Base-by-base conservation (phyloP, 1,284 basidiomycete genomes). In the Fomitiporia mediterranea region DNA sequence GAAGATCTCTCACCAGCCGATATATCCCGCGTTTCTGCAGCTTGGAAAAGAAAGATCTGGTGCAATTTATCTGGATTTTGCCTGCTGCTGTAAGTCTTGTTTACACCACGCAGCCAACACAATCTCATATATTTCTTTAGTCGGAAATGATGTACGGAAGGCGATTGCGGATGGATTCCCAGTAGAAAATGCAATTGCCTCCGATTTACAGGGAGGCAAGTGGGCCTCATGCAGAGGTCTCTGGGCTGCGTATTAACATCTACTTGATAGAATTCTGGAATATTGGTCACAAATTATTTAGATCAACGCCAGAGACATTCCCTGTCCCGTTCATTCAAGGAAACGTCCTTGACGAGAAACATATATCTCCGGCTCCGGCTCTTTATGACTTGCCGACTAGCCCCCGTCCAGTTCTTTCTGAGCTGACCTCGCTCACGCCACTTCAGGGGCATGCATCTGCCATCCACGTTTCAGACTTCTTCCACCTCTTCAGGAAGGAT, bases 401-500 rank as follows among this genome's bases (percentile, higher is more conserved):
- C 0, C 62, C 63, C 2, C 65, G 67, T 1, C 70, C 73, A 11
- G 64, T 65, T 30, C 64, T 78, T 3, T 59, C 61, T 9, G 49
- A 57, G 4, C 59, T 79, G 17, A 72, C 64, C 4, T 50, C 57
- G 6, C 68, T 80, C 39, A 77, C 68, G 15, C 71, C 73, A 1
- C 69, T 81, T 0, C 72, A 69, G 40, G 74, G 75, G 3, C 71
- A 72, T 50, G 65, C 77, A 38, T 72, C 76, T 6, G 76, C 70
- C 9, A 76, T 82, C 32, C 73, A 78, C 60, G 70, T 73, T 4
- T 75, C 75, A 9, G 65, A 72, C 1, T 73, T 81, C 63, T 81
- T 81, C 67, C 79, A 82, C 61, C 69, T 81, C 28, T 81, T 81
- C 66, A 60, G 67, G 51, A 71, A 78, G 61, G 70, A 70, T n/a